Evolutionary conservation across 164 flowering plant genomes (phyloP).

Genomic region (Nelumbo lutea): DNA sequence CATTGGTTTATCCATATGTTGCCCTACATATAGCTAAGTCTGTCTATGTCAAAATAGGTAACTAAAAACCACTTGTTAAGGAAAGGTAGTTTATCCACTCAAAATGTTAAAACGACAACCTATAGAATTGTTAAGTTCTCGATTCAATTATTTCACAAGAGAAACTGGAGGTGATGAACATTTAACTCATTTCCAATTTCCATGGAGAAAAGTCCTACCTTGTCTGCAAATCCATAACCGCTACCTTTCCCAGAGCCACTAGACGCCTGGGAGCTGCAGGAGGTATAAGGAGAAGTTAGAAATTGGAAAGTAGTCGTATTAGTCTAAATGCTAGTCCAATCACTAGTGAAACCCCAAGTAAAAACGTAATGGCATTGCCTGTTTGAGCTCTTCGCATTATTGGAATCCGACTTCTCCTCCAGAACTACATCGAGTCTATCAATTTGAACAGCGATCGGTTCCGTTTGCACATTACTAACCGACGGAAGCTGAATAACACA

Average conservation of each 20-base stretch:
- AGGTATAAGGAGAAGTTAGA: constrained; percentile 3
- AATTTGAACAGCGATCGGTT: constrained; percentile 85
- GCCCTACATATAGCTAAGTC: no score
- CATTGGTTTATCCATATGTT: no score
- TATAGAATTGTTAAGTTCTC: background rate
- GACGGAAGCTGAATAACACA: constrained; percentile 61
- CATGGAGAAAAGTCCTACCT: constrained; percentile 41
- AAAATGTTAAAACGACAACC: background rate
- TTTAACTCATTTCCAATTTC: background rate
- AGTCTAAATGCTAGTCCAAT: background rate
- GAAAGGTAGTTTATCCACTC: background rate
- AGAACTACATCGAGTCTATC: constrained; percentile 89
- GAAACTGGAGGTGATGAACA: background rate
- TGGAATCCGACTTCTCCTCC: constrained; percentile 69
- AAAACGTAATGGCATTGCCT: constrained; percentile 33
- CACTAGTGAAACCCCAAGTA: constrained; percentile 2
- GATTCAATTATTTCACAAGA: background rate
- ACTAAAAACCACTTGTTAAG: background rate
- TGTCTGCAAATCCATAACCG: constrained; percentile 98
- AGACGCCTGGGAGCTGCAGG: constrained; percentile 48
- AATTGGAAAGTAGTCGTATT: background rate
- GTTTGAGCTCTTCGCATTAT: constrained; percentile 35
- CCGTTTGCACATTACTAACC: constrained; percentile 79
- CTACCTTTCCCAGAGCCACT: constrained; percentile 61
- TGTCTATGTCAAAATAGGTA: no score